Conservation (phyloP, 148 eudicot genomes). For the Rhododendron ferrugineum region DNA sequence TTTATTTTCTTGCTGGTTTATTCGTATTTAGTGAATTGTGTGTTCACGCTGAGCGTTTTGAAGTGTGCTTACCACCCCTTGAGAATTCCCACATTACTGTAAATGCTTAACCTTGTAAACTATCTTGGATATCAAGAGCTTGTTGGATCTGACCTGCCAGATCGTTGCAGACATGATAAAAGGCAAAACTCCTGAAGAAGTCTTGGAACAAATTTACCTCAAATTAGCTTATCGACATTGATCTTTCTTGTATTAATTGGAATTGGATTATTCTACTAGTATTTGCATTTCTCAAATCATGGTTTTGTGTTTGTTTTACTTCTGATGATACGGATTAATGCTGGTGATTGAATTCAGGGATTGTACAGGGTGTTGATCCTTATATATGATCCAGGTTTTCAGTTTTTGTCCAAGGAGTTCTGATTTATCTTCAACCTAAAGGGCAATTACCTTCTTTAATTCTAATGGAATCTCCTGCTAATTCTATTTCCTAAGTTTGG, state of each 20-base stretch:
- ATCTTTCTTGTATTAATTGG: neutral
- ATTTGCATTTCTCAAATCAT: neutral
- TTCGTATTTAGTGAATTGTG: too few relatives aligned
- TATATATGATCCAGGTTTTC: too few relatives aligned
- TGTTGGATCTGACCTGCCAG: constrained; percentile 18
- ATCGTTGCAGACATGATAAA: constrained; percentile 17
- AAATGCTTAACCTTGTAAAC: neutral
- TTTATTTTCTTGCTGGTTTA: too few relatives aligned
- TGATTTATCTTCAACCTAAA: too few relatives aligned
- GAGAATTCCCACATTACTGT: too few relatives aligned
- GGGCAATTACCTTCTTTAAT: neutral
- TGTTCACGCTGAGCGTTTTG: too few relatives aligned
- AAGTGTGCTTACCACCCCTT: too few relatives aligned
- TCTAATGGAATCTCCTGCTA: neutral
- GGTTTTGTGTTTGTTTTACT: neutral
- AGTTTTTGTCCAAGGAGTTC: too few relatives aligned
- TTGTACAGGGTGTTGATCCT: neutral
- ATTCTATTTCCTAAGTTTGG: neutral
- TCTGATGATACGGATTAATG: neutral
- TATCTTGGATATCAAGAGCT: constrained; percentile 17
- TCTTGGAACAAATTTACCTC: constrained; percentile 4
- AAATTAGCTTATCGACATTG: neutral
- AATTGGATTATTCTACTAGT: too few relatives aligned
- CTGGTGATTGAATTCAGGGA: too few relatives aligned
- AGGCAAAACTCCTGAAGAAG: constrained; percentile 10